phyloP scores from a whole-genome alignment of 768 basidiomycete genomes.

The Serendipita vermifera region DNA sequence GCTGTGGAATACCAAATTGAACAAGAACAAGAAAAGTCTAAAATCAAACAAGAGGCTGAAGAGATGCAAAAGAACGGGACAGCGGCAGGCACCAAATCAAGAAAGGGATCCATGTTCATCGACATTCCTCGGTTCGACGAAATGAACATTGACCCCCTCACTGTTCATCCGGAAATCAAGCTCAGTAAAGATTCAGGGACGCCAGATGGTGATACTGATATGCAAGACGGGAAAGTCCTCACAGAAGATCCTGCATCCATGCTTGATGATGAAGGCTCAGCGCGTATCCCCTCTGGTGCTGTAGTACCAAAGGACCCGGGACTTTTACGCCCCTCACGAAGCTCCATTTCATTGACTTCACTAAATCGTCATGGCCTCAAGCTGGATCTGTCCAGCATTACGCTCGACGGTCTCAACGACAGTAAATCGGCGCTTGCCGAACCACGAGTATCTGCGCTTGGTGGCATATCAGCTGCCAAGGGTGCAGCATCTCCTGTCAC shows the following conservation, averaged over 20 bases:
- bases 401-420: neutral
- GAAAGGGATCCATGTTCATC: neutral
- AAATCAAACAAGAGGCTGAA: neutral
- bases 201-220: neutral
- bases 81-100: neutral
- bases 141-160: constrained; percentile 2
- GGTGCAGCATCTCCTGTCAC: neutral
- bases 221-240: constrained; percentile 4
- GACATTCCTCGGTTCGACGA: constrained; percentile 8
- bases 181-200: neutral
- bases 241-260: neutral
- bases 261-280: neutral
- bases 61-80: neutral
- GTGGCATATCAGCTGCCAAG: neutral
- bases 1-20: constrained; percentile 8
- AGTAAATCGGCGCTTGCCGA: constrained; percentile 1
- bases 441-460: neutral
- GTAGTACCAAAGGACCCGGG: neutral
- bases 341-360: constrained; percentile 2
- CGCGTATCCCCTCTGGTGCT: neutral
- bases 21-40: neutral
- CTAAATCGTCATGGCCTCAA: constrained; percentile 7
- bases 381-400: neutral
- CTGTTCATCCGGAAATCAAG: constrained; percentile 1
- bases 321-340: neutral